phyloP scores from a whole-genome alignment of 768 basidiomycete genomes.

The Agaricus sinodeliciosus region DNA sequence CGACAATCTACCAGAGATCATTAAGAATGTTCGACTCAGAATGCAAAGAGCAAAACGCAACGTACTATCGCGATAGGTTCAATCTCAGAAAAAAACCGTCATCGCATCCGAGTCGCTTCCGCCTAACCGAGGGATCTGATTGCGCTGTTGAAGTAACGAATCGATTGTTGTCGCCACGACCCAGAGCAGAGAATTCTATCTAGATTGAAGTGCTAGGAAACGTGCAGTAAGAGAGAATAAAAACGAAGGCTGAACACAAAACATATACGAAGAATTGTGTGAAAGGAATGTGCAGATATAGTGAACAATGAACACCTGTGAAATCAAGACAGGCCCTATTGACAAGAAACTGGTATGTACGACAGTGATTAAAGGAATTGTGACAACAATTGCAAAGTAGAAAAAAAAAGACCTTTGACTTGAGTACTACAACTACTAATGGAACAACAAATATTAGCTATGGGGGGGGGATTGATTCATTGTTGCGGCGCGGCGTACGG shows the following conservation, averaged over 20 bases:
- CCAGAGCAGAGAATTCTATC: slow-evolving; percentile 3
- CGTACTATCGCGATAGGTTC: too few relatives aligned
- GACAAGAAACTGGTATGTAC: slow-evolving; percentile 4
- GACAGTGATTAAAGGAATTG: slow-evolving; percentile 3
- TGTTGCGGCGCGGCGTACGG: not conserved
- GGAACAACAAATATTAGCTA: slow-evolving; percentile 10
- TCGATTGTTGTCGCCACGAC: too few relatives aligned
- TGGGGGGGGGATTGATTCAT: not conserved
- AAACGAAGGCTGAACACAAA: not conserved
- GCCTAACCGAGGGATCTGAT: too few relatives aligned
- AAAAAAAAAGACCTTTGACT: not conserved
- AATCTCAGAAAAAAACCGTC: too few relatives aligned
- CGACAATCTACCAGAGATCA: too few relatives aligned
- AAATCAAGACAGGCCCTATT: not conserved
- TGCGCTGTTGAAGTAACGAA: too few relatives aligned
- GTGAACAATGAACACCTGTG: slow-evolving; percentile 2
- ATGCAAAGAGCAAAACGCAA: not conserved
- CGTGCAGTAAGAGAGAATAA: slow-evolving; percentile 5
- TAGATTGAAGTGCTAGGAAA: slow-evolving; percentile 8
- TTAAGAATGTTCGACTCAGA: not conserved
- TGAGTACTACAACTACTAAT: slow-evolving; percentile 6
- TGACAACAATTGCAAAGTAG: not conserved
- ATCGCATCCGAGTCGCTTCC: too few relatives aligned
- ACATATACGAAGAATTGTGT: not conserved
- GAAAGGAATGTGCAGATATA: not conserved